Base-by-base conservation (phyloP, 1,284 basidiomycete species). In the Cutaneotrichosporon sp. region DNA sequence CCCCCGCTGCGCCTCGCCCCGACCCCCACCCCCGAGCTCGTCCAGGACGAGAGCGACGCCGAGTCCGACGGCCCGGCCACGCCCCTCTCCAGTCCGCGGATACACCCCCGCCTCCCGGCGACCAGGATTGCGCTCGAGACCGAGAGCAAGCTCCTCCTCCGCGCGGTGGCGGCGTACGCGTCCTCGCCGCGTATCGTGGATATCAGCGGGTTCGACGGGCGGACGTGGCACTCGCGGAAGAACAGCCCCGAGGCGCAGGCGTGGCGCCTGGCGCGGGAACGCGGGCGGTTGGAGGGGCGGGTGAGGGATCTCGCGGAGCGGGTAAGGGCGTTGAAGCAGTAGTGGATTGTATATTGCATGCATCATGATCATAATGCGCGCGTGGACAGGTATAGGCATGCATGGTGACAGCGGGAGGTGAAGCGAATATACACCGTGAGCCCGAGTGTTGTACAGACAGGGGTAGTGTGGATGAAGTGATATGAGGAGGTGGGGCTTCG, bases 171-270 rank as follows among this genome's bases (percentile, higher is more conserved):
- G 67, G 83, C 84, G 68, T 92, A 89, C 75, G 89, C 91, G 0
- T 86, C 91, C 0, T 85, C 86, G 1, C 88, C 90, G 0, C 84
- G 86, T 9, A 87, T 97, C 42, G 88, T 97, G 42, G 92, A 95
- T 77, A 82, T 95, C 27, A 89, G 89, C 0, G 77, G 34, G 82
- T 82, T 59, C 9, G 51, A 47, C 24, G 56, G 38, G 50, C 79
- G 75, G 43, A 68, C 71, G 10, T 95, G 92, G 92, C 81, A 87
- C 72, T 87, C 87, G 25, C 85, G 84, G 80, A 89, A 87, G 81
- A 84, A 87, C 73, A 87, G 84, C 60, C 92, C 92, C 14, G 88
- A 87, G 34, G 85, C 89, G 62, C 91, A 94, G 72, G 83, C 93
- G 2, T 82, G 84, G 80, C 88, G 90, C 70, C 84, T 90, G 67